Base-by-base conservation (phyloP, 345 rosid genomes). In the Crucihimalaya himalaica region DNA sequence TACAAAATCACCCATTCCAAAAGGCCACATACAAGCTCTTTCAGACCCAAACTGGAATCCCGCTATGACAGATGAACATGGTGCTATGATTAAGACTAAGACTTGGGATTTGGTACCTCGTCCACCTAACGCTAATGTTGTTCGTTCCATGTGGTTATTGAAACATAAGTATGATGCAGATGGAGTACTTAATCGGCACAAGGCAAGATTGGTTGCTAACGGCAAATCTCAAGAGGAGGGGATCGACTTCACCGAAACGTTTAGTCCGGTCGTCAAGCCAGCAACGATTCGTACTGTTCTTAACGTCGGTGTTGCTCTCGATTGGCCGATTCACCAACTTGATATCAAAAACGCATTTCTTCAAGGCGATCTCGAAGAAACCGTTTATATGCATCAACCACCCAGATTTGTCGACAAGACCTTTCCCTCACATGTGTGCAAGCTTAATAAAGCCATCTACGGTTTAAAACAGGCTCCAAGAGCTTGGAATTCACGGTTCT, bases 241-340 rank as follows among this genome's bases (percentile, higher is more conserved):
- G 0, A 1, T 60, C 0, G 48, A 60, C 0, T 37, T 20, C 2
- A 20, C 4, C 0, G 23, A 60, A n/a, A 60, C 65, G 0, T 60
- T 60, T 0, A 60, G 65, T 0, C 48, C 10, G 0, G 48, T 60
- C 0, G 65, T 60, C 0, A 37, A 60, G 5, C 47, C 65, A 0
- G 12, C 31, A 0, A 60, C 31, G 0, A 57, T 57, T 0, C 19
- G n/a, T 0, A 5, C 18, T 0, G 19, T 52, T 0, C 16, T 52
- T 0, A 5, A 21, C 3, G 34, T 25, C 0, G 32, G 23, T 4
- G 8, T 31, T 31, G 9, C 19, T 4, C 5, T 16, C 0, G 8
- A 2, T 1, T 60, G 66, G 66, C 48, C 48, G 0, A 60, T 60
- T 2, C 48, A 60, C 3, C 62, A 56, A 8, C 40, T 28, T 0